Conservation (phyloP, 2,329 filamentous ascomycete species). For the Periconia macrospinosa region DNA sequence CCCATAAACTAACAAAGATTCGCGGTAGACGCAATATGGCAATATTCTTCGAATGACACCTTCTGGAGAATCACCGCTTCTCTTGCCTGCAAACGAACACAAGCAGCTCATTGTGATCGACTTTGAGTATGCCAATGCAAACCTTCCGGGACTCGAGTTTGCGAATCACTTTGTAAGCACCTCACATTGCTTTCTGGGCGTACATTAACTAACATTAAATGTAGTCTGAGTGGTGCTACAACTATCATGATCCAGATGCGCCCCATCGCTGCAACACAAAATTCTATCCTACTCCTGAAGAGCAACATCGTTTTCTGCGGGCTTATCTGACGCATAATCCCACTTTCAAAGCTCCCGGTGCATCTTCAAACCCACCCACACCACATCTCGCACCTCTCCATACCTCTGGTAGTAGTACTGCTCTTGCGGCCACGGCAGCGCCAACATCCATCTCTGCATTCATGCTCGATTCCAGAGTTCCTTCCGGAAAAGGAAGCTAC, state of each 20-base stretch:
- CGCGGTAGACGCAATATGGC: slow-evolving; percentile 85
- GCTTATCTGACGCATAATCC: slow-evolving; percentile 85
- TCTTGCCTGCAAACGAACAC: slow-evolving; percentile 88
- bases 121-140: slow-evolving; percentile 95
- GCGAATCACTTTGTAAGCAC: slow-evolving; percentile 85
- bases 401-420: slow-evolving; percentile 36
- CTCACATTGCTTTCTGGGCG: neutral
- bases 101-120: slow-evolving; percentile 97
- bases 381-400: slow-evolving; percentile 31
- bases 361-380: slow-evolving; percentile 51
- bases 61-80: slow-evolving; percentile 74
- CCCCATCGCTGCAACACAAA: slow-evolving; percentile 69
- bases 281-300: slow-evolving; percentile 74
- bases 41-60: slow-evolving; percentile 85
- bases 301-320: slow-evolving; percentile 82
- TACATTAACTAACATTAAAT: slow-evolving; percentile 2
- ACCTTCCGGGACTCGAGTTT: slow-evolving; percentile 84
- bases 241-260: slow-evolving; percentile 77
- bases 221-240: slow-evolving; percentile 91
- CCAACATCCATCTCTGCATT: slow-evolving; percentile 60
- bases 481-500: slow-evolving; percentile 37
- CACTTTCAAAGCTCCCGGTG: slow-evolving; percentile 60
- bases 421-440: slow-evolving; percentile 34
- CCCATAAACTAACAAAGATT: slow-evolving; percentile 13
- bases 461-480: slow-evolving; percentile 68